These are phyloP conservation scores for Dothidotthia symphoricarpi DNA, from an alignment of 2,329 filamentous ascomycete species.

Conservation along the genomic window DNA sequence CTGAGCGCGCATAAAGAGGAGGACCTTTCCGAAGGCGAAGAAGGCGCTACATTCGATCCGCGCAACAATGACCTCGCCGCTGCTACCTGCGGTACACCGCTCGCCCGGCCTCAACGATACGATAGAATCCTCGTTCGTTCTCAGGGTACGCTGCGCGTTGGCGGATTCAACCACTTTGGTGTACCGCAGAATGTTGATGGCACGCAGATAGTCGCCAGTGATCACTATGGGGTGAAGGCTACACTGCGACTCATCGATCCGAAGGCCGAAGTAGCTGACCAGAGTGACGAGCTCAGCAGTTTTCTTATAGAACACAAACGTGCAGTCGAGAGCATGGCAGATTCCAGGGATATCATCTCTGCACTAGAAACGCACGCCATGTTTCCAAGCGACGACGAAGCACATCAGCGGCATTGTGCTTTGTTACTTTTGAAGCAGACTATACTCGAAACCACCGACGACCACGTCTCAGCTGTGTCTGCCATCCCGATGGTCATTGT, in stretches of 20 bases:
- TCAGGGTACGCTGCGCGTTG: constrained; percentile 42
- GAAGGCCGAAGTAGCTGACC: not conserved
- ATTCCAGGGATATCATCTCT: constrained; percentile 11
- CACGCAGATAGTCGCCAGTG: constrained; percentile 31
- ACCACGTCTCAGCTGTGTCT: constrained; percentile 6
- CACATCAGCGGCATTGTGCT: constrained; percentile 44
- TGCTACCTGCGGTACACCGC: constrained; percentile 55
- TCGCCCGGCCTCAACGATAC: constrained; percentile 63
- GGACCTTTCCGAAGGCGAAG: constrained; percentile 57
- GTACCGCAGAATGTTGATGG: constrained; percentile 34
- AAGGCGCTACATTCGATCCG: constrained; percentile 66
- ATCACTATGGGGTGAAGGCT: constrained; percentile 57
- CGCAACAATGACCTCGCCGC: constrained; percentile 56
- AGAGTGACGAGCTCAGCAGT: constrained; percentile 5
- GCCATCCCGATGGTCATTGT: constrained; percentile 52
- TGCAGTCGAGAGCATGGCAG: constrained; percentile 7
- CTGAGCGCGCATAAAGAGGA: constrained; percentile 23
- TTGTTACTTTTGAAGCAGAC: constrained; percentile 49
- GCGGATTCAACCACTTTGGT: constrained; percentile 60
- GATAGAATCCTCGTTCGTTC: constrained; percentile 60
- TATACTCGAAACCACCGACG: constrained; percentile 38
- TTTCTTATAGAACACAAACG: constrained; percentile 15
- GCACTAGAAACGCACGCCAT: constrained; percentile 24
- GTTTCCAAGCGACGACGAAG: constrained; percentile 52
- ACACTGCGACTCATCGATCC: constrained; percentile 33